Percentiles rank a stretch among this genome's conserved stretches.
phyloP scores from a whole-genome alignment of 1,284 basidiomycete species.

The Irpex sp. region DNA sequence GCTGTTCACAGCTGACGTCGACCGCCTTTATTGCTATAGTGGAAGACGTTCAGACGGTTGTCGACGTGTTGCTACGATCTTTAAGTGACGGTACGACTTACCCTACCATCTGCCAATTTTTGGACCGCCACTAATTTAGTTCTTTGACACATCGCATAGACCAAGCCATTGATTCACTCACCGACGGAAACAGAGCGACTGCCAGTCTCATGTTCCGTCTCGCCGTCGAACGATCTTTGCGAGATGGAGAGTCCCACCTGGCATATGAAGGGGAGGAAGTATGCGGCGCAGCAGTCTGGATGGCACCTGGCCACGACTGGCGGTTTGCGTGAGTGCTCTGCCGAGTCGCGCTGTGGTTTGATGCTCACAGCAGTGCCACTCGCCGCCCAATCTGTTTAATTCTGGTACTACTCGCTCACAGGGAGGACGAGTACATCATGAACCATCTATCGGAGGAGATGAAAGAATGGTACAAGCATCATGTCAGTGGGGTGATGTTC shows the following conservation, averaged over 20 bases:
- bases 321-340: conserved; percentile 19
- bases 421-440: conserved; percentile 12
- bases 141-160: conserved; percentile 12
- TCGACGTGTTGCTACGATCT: conserved; percentile 17
- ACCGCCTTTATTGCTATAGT: conserved; percentile 7
- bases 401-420: not conserved
- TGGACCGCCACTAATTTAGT: not conserved
- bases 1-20: not conserved
- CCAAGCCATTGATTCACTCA: conserved; percentile 19
- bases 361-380: not conserved
- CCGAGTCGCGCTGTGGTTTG: not conserved
- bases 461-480: conserved; percentile 16
- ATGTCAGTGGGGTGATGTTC: conserved; percentile 15
- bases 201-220: conserved; percentile 18
- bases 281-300: conserved; percentile 19
- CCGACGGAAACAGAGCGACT: conserved; percentile 16
- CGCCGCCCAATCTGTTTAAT: not conserved
- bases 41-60: conserved; percentile 18
- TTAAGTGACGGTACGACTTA: conserved; percentile 20
- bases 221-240: conserved; percentile 18
- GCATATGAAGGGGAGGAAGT: conserved; percentile 17
- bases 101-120: not conserved
- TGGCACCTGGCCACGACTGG: conserved; percentile 23
- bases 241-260: conserved; percentile 19
- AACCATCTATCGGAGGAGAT: conserved; percentile 5